These are phyloP conservation scores for Fusarium heterosporum DNA, from an alignment of 2,329 filamentous ascomycete genomes.

Conservation along the genomic window DNA sequence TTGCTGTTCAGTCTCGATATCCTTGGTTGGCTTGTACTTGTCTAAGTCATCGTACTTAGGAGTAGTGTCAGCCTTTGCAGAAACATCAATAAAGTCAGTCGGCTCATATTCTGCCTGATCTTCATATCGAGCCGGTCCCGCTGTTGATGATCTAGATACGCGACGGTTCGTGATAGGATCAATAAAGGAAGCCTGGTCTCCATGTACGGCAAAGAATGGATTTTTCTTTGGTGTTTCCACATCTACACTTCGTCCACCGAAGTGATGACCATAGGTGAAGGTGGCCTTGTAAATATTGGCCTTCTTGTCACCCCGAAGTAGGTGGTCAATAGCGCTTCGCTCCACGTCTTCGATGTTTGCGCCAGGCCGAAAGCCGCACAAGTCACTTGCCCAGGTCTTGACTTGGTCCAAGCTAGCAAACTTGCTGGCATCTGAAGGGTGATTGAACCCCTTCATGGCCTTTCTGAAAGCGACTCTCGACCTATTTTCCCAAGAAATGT, in stretches of 20 bases:
- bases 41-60: constrained; percentile 52
- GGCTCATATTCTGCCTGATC: constrained; percentile 54
- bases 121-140: constrained; percentile 46
- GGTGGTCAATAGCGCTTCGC: constrained; percentile 57
- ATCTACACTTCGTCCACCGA: constrained; percentile 42
- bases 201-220: constrained; percentile 39
- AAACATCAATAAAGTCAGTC: constrained; percentile 40
- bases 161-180: constrained; percentile 71
- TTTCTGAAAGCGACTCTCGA: constrained; percentile 55
- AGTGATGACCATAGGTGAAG: constrained; percentile 51
- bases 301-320: constrained; percentile 53
- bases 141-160: constrained; percentile 49
- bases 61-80: constrained; percentile 36
- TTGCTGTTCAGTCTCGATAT: constrained; percentile 39
- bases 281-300: constrained; percentile 50
- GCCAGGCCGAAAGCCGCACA: constrained; percentile 54
- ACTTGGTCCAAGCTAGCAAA: constrained; percentile 53
- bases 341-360: constrained; percentile 60
- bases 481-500: constrained; percentile 60
- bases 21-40: constrained; percentile 53
- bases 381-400: constrained; percentile 54
- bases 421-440: constrained; percentile 54
- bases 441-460: constrained; percentile 52
- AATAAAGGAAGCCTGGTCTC: constrained; percentile 51
- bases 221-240: constrained; percentile 36